Evolutionary conservation across 2,329 filamentous ascomycete genomes (phyloP).

Genomic region (Purpureocillium lavendulum): DNA sequence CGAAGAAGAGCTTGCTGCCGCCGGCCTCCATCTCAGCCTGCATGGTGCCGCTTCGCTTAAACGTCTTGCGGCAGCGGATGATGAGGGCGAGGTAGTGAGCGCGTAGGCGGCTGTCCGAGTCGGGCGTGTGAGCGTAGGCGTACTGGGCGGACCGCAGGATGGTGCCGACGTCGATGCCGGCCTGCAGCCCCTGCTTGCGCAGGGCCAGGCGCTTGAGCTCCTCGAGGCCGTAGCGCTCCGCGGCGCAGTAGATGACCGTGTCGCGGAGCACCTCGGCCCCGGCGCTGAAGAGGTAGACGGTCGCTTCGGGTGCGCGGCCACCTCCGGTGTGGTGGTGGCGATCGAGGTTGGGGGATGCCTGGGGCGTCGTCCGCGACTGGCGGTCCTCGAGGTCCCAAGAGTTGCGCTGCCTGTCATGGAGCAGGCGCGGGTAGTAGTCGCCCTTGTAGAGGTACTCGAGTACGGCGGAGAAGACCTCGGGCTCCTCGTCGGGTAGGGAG

Average conservation of each 20-base stretch:
- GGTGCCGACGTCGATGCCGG: slow-evolving; percentile 82
- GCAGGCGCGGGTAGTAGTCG: slow-evolving; percentile 84
- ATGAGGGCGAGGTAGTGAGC: slow-evolving; percentile 96
- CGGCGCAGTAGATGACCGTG: slow-evolving; percentile 90
- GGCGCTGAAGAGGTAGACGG: slow-evolving; percentile 64
- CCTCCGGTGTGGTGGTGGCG: slow-evolving; percentile 17
- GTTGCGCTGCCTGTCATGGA: slow-evolving; percentile 78
- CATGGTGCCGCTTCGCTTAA: slow-evolving; percentile 98
- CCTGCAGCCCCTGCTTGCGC: slow-evolving; percentile 90
- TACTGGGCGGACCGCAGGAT: slow-evolving; percentile 90
- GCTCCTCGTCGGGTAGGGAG: slow-evolving; percentile 68
- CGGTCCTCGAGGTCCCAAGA: slow-evolving; percentile 82
- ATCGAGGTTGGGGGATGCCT: slow-evolving; percentile 41
- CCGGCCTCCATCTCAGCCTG: slow-evolving; percentile 97
- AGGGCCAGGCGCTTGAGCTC: slow-evolving; percentile 87
- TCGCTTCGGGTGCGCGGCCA: slow-evolving; percentile 39
- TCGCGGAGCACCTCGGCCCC: slow-evolving; percentile 77
- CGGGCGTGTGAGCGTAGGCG: slow-evolving; percentile 90
- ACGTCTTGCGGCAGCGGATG: slow-evolving; percentile 93
- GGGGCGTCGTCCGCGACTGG: slow-evolving; percentile 24
- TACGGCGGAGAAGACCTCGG: slow-evolving; percentile 85
- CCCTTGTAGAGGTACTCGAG: slow-evolving; percentile 97
- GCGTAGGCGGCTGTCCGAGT: slow-evolving; percentile 84
- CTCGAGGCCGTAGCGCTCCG: slow-evolving; percentile 82
- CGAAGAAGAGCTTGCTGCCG: slow-evolving; percentile 87